phyloP scores from a whole-genome alignment of 2,329 filamentous ascomycete genomes.

The Calonectria honghensis region DNA sequence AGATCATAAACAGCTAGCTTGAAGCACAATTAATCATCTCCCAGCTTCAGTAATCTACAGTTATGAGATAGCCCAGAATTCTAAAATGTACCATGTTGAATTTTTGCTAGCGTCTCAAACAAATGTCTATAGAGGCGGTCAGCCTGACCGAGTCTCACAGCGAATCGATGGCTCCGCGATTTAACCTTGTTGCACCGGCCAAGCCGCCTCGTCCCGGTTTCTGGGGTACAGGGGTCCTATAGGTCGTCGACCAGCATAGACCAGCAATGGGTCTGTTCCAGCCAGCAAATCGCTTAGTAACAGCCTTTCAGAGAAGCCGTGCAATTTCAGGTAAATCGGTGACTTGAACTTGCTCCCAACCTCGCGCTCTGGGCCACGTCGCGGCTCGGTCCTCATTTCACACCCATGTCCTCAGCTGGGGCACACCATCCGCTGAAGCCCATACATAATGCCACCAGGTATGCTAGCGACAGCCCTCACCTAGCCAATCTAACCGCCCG shows the following conservation, averaged over 20 bases:
- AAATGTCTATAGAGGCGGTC: neutral
- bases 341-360: neutral
- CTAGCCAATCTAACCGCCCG: neutral
- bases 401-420: neutral
- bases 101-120: neutral
- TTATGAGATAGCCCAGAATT: neutral
- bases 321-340: neutral
- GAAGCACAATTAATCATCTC: neutral
- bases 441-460: neutral
- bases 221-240: constrained; percentile 10
- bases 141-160: neutral
- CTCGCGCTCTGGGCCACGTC: constrained; percentile 2
- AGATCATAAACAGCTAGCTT: neutral
- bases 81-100: neutral
- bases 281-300: neutral
- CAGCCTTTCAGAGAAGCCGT: neutral
- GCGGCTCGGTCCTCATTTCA: neutral
- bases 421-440: neutral
- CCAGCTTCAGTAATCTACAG: neutral
- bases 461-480: neutral
- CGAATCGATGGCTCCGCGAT: neutral
- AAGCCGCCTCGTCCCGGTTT: neutral
- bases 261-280: neutral
- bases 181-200: constrained; percentile 1
- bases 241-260: neutral